Evolutionary conservation across 768 basidiomycete species (phyloP), one percentile per base, ranked within the genome.

Genomic region (Suillus weaverae): DNA sequence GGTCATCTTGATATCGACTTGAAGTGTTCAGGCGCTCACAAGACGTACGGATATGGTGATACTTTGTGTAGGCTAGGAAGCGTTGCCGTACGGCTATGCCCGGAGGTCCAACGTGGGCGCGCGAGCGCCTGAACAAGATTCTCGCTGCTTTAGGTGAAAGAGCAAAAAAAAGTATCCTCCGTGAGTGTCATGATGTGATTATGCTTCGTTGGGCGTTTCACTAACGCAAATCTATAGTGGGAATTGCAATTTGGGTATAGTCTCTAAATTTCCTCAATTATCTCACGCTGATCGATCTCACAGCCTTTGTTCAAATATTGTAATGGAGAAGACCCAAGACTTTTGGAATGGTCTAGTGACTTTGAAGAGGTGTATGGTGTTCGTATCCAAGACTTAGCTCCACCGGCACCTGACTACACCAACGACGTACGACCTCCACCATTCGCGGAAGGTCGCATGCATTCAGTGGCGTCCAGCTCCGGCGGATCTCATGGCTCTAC

Each of bases 331-430:
- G 86, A 86, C 65, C 77, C 80, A 32, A 80, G 80, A 62, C 71
- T 91, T 66, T 79, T 82, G n/a, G 77, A 75, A 43, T 89, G 86
- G 89, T 84, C 81, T 60, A 76, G 78, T 43, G 85, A 88, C 50
- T 89, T 89, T 62, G 86, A 89, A 71, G 87, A 87, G 64, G 73
- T 84, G 22, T 89, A 85, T 84, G 90, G 90, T 26, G 84, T 87
- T 62, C 81, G 81, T 63, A 81, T 87, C 33, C 77, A 79, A 33
- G 86, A 88, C 60, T 63, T 77, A 79, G 62, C 81, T 76, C 43
- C 78, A 18, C 63, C 69, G 56, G 67, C 70, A 36, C 64, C 63
- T 33, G 66, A 69, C 48, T 46, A 63, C 61, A 64, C 63, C 22
- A 67, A 68, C n/a, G 68, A 66, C 20, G 39, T 68, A 30, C 72